Evolutionary conservation across 1,139 yeast species (phyloP).

Genomic region (Scheffersomyces quercinus): DNA sequence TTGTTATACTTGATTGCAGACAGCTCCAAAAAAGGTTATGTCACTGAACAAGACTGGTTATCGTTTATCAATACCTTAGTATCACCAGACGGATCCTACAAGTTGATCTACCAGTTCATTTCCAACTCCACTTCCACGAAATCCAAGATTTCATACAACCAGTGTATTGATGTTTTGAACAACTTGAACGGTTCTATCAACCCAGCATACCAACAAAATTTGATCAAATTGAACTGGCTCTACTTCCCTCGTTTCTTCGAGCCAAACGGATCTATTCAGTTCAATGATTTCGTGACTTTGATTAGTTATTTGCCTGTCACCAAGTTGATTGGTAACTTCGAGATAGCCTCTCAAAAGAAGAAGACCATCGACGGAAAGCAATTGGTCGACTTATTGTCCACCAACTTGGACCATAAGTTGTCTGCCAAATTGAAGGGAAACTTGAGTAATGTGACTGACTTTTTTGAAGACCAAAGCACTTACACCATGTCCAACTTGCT

Average conservation of each 20-base stretch:
- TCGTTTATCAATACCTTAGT: constrained; percentile 57
- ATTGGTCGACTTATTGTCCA: constrained; percentile 34
- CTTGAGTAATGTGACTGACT: constrained; percentile 38
- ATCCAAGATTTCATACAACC: constrained; percentile 32
- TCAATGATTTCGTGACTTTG: constrained; percentile 42
- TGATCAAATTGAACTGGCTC: constrained; percentile 46
- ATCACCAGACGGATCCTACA: constrained; percentile 58
- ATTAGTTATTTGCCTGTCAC: constrained; percentile 48
- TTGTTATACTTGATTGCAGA: constrained; percentile 68
- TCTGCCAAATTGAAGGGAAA: constrained; percentile 39
- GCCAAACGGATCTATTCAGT: constrained; percentile 40
- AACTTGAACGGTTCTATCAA: constrained; percentile 44
- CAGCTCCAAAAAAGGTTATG: constrained; percentile 59
- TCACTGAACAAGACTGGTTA: constrained; percentile 61
- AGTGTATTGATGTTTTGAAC: constrained; percentile 41
- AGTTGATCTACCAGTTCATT: constrained; percentile 39
- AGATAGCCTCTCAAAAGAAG: constrained; percentile 36
- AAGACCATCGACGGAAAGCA: constrained; percentile 36
- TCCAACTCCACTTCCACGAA: constrained; percentile 8
- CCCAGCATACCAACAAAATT: constrained; percentile 44
- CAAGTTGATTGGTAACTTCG: constrained; percentile 48
- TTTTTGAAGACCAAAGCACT: constrained; percentile 32
- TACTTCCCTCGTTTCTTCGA: constrained; percentile 45
- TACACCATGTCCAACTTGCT: constrained; percentile 46
- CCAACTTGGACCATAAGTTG: constrained; percentile 46